Evolutionary conservation across 2,329 filamentous ascomycete species (phyloP).

Genomic region (Ceratocystis cacaofunesta): DNA sequence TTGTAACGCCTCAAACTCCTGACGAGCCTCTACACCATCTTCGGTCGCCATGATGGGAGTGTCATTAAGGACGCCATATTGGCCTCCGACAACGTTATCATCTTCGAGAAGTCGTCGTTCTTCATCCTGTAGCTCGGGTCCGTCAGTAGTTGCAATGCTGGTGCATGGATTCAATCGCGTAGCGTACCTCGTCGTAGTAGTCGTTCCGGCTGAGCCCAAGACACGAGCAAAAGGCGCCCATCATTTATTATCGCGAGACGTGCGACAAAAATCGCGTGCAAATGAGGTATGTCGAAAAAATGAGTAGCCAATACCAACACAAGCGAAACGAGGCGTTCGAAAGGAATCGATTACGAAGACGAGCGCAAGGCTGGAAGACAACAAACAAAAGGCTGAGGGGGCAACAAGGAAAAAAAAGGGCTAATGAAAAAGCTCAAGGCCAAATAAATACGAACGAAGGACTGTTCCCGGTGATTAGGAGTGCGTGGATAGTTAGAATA

Average conservation of each 20-base stretch:
- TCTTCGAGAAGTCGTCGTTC: conserved; percentile 46
- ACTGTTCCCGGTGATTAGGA: too few species aligned
- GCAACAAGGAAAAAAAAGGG: too few species aligned
- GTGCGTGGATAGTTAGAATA: too few species aligned
- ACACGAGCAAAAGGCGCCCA: conserved; percentile 14
- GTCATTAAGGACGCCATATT: conserved; percentile 50
- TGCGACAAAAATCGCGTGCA: neutral
- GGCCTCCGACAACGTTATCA: conserved; percentile 40
- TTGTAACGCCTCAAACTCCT: conserved; percentile 50
- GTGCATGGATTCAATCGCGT: neutral
- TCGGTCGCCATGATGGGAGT: conserved; percentile 38
- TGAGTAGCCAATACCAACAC: neutral
- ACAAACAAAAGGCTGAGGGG: too few species aligned
- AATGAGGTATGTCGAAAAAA: neutral
- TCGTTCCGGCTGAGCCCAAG: conserved; percentile 10
- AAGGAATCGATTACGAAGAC: too few species aligned
- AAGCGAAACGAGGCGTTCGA: neutral
- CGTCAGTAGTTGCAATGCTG: neutral
- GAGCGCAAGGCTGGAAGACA: too few species aligned
- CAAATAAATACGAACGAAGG: too few species aligned
- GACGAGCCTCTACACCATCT: conserved; percentile 46
- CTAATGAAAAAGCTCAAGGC: too few species aligned
- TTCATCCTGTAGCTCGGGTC: conserved; percentile 32
- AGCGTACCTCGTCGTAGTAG: conserved; percentile 13
- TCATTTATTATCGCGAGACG: neutral